Conservation (phyloP, 192 early-diverging fungal genomes). For the Mortierella alpina region DNA sequence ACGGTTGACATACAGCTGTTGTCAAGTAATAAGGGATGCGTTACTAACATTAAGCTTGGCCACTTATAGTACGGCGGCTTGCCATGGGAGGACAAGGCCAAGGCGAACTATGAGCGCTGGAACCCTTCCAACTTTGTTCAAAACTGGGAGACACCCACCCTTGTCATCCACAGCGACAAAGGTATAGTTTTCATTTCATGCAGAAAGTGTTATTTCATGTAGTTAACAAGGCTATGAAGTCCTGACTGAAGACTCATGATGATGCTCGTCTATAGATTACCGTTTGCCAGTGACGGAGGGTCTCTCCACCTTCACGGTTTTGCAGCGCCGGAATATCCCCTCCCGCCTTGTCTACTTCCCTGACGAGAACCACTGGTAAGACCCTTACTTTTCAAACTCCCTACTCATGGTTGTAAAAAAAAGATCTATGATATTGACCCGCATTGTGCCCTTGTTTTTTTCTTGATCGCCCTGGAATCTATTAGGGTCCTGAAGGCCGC, state of each 20-base stretch:
- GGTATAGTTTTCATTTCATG: constrained; percentile 15
- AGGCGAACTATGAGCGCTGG: constrained; percentile 69
- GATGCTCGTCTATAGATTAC: constrained; percentile 60
- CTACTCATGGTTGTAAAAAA: neutral
- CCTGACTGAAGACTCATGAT: neutral
- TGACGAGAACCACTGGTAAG: constrained; percentile 72
- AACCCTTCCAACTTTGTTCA: constrained; percentile 76
- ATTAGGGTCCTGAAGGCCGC: constrained; percentile 79
- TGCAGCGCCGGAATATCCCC: constrained; percentile 78
- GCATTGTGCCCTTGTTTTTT: neutral
- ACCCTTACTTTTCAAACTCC: neutral
- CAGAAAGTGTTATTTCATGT: neutral
- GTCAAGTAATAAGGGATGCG: neutral
- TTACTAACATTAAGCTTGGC: neutral
- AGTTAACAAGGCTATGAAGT: too few relatives aligned
- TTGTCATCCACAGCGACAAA: constrained; percentile 79
- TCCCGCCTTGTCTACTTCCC: constrained; percentile 80
- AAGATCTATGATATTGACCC: neutral
- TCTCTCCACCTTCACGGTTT: constrained; percentile 76
- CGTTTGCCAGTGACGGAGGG: constrained; percentile 79
- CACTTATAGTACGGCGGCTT: constrained; percentile 67
- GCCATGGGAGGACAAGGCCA: constrained; percentile 64
- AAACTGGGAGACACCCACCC: constrained; percentile 82
- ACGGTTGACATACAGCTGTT: neutral
- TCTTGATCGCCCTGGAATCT: neutral